Conservation (phyloP, 2,329 filamentous ascomycete genomes). For the Rhynchosporium agropyri region DNA sequence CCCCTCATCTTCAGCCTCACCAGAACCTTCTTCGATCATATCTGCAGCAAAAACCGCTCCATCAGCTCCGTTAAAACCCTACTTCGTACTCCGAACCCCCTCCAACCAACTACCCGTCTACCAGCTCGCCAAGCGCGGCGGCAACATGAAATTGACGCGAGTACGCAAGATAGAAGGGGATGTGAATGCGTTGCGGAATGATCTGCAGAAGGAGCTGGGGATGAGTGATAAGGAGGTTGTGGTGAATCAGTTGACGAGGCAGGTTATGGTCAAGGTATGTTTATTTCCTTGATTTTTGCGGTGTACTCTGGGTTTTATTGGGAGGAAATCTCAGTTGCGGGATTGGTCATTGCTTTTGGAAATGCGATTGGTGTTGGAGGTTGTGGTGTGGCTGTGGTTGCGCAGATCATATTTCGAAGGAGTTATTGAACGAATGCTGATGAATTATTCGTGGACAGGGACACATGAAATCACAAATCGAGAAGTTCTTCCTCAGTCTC, state of each 20-base stretch:
- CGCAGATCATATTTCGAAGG: no score
- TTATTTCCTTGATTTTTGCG: neutral
- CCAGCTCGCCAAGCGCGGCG: constrained; percentile 70
- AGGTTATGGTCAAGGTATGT: constrained; percentile 73
- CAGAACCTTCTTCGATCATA: constrained; percentile 21
- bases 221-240: constrained; percentile 57
- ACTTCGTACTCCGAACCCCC: constrained; percentile 68
- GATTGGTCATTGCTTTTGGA: neutral
- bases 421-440: neutral
- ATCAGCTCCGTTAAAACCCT: constrained; percentile 31
- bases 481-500: constrained; percentile 50
- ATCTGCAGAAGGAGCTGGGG: constrained; percentile 62
- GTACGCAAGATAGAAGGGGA: constrained; percentile 83
- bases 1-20: constrained; percentile 14
- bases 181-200: constrained; percentile 60
- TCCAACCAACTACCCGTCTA: constrained; percentile 79
- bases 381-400: neutral
- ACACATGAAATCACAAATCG: constrained; percentile 52
- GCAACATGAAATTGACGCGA: constrained; percentile 72
- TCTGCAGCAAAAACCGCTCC: constrained; percentile 9
- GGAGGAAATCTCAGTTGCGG: no score
- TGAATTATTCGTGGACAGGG: constrained; percentile 44
- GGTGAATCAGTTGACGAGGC: constrained; percentile 59
- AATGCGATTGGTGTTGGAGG: neutral
- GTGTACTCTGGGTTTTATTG: neutral